Evolutionary conservation across 129 eudicot species (phyloP).

Genomic region (Artemisia tridentata): DNA sequence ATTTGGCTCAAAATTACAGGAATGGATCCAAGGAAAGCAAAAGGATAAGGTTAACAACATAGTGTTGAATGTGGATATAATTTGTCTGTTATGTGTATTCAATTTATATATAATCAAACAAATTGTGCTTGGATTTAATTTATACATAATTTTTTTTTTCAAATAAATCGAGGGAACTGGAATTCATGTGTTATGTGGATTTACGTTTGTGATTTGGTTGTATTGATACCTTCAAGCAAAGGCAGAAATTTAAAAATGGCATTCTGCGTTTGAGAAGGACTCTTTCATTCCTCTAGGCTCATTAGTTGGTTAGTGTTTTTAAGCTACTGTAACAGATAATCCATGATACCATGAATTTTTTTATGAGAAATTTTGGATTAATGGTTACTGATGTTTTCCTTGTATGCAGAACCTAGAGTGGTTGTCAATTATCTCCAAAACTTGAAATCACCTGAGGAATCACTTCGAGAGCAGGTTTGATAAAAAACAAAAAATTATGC

Average conservation of each 20-base stretch:
- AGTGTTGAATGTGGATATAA: too few species aligned
- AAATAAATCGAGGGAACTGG: too few species aligned
- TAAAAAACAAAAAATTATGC: not conserved
- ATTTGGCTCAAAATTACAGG: too few species aligned
- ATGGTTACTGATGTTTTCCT: not conserved
- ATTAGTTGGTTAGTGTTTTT: constrained; percentile 51
- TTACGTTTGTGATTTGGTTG: constrained; percentile 6
- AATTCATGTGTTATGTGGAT: too few species aligned
- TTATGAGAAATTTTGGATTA: not conserved
- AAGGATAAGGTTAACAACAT: too few species aligned
- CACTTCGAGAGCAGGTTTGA: constrained; percentile 83
- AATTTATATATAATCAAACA: too few species aligned
- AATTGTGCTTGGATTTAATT: too few species aligned
- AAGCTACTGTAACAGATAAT: not conserved
- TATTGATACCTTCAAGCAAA: constrained; percentile 83
- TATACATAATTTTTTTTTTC: too few species aligned
- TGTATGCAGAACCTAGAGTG: constrained; percentile 63
- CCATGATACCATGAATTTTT: not conserved
- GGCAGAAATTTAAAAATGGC: constrained; percentile 87
- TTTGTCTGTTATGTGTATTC: too few species aligned
- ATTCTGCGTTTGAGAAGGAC: constrained; percentile 76
- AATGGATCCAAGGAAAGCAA: too few species aligned
- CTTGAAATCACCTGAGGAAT: constrained; percentile 86
- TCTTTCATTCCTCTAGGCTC: constrained; percentile 56
- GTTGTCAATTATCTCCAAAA: constrained; percentile 69